A percentile compares a stretch with the other conserved stretches of the same genome.
These are phyloP conservation scores for Cystobasidium pallidum DNA, from an alignment of 1,284 basidiomycete species.

Conservation along the genomic window DNA sequence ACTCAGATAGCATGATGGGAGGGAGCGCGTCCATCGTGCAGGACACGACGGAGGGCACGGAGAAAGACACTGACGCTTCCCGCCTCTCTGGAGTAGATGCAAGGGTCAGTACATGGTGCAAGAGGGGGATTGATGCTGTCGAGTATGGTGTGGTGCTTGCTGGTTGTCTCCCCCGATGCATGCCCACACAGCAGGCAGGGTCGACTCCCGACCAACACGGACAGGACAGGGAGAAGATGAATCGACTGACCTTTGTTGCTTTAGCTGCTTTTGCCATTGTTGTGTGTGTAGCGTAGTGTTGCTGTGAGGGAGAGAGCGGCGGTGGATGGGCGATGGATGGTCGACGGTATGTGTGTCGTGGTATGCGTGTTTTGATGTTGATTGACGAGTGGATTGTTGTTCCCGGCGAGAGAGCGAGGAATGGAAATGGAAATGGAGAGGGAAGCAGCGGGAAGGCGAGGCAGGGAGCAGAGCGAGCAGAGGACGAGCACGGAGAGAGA, in stretches of 20 bases:
- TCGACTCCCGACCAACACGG: too few relatives aligned
- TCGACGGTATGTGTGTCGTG: background rate
- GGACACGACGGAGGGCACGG: background rate
- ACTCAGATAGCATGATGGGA: background rate
- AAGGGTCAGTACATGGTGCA: background rate
- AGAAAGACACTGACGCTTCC: background rate
- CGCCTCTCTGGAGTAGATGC: background rate
- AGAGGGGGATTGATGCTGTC: background rate
- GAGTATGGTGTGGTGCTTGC: background rate
- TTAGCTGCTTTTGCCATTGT: constrained; percentile 67
- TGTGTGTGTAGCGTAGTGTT: constrained; percentile 53
- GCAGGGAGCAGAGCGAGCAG: constrained; percentile 3
- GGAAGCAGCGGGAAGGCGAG: background rate
- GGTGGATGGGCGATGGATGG: constrained; percentile 43
- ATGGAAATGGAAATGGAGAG: background rate
- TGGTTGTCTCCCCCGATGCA: background rate
- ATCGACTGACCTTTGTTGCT: constrained; percentile 23
- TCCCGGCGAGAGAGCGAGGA: background rate
- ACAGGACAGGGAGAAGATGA: too few relatives aligned
- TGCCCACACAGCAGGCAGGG: too few relatives aligned
- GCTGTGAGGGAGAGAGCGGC: constrained; percentile 50
- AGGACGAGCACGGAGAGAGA: too few relatives aligned
- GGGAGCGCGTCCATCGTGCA: constrained; percentile 1
- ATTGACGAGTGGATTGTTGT: background rate
- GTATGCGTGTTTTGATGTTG: constrained; percentile 3